These are phyloP conservation scores for Rhododendron henanense DNA, from an alignment of 148 eudicot species.

Conservation along the genomic window DNA sequence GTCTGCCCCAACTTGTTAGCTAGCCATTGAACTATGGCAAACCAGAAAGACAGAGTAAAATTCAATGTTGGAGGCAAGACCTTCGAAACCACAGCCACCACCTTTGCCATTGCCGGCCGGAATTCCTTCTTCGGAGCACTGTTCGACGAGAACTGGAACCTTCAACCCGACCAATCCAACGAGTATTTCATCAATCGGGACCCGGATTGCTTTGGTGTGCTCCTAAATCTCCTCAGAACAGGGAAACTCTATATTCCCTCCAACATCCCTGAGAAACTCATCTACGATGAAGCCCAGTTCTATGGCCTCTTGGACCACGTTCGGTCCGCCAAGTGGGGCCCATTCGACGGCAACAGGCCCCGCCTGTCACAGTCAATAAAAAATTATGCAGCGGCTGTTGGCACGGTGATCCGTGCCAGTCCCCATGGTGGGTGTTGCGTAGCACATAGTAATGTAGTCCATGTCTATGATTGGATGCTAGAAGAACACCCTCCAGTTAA, in stretches of 20 bases:
- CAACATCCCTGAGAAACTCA: slow-evolving; percentile 46
- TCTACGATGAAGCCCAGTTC: slow-evolving; percentile 66
- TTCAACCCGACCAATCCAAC: slow-evolving; percentile 8
- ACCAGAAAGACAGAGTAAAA: slow-evolving; percentile 47
- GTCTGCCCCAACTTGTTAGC: background rate
- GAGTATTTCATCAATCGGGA: slow-evolving; percentile 69
- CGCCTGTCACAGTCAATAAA: slow-evolving; percentile 30
- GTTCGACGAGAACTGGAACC: slow-evolving; percentile 71
- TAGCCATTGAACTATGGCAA: slow-evolving; percentile 26
- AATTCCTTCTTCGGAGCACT: slow-evolving; percentile 71
- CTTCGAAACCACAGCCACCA: slow-evolving; percentile 75
- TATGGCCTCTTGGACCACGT: slow-evolving; percentile 77
- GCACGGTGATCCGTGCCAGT: slow-evolving; percentile 73
- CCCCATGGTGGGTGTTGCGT: slow-evolving; percentile 84
- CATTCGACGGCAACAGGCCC: slow-evolving; percentile 65
- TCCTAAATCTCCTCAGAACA: slow-evolving; percentile 73
- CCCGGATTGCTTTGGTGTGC: slow-evolving; percentile 63
- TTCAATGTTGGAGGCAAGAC: slow-evolving; percentile 80
- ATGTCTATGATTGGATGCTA: slow-evolving; percentile 79
- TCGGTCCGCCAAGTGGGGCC: slow-evolving; percentile 66
- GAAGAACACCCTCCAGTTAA: slow-evolving; percentile 63
- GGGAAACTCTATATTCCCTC: slow-evolving; percentile 56
- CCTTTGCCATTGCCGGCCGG: slow-evolving; percentile 72
- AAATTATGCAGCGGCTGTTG: slow-evolving; percentile 69
- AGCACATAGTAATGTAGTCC: slow-evolving; percentile 86